Evolutionary conservation across 2,329 filamentous ascomycete genomes (phyloP).

Genomic region (Blastomyces percursus): DNA sequence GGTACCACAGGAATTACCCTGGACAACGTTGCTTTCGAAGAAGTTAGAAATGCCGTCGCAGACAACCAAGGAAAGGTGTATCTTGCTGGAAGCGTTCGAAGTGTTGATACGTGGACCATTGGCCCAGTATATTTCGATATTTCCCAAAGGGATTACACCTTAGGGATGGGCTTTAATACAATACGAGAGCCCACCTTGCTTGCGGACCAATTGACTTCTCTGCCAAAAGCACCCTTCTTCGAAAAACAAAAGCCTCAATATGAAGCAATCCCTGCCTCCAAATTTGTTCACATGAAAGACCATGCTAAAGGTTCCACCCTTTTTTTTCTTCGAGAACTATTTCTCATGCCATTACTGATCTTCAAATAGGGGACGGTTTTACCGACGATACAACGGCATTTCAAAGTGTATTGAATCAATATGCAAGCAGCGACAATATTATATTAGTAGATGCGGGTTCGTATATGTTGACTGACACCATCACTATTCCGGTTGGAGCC

Average conservation of each 20-base stretch:
- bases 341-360: not conserved
- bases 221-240: constrained; percentile 7
- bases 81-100: not conserved
- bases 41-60: constrained; percentile 5
- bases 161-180: not conserved
- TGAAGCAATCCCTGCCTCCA: constrained; percentile 1
- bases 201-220: not conserved
- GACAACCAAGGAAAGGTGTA: constrained; percentile 8
- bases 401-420: not conserved
- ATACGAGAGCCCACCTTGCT: not conserved
- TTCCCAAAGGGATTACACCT: not conserved
- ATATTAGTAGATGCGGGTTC: constrained; percentile 5
- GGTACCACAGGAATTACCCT: constrained; percentile 8
- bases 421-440: not conserved
- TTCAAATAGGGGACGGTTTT: constrained; percentile 4
- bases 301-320: constrained; percentile 1
- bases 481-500: constrained; percentile 2
- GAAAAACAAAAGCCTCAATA: constrained; percentile 14
- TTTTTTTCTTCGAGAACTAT: not conserved
- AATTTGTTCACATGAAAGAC: constrained; percentile 7
- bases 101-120: constrained; percentile 6
- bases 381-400: constrained; percentile 6
- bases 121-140: constrained; percentile 6
- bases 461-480: constrained; percentile 4
- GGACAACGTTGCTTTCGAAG: constrained; percentile 7